A percentile compares a stretch with the other conserved stretches of the same genome.
Conservation (phyloP, 345 rosid genomes). For the Populus euphratica region DNA sequence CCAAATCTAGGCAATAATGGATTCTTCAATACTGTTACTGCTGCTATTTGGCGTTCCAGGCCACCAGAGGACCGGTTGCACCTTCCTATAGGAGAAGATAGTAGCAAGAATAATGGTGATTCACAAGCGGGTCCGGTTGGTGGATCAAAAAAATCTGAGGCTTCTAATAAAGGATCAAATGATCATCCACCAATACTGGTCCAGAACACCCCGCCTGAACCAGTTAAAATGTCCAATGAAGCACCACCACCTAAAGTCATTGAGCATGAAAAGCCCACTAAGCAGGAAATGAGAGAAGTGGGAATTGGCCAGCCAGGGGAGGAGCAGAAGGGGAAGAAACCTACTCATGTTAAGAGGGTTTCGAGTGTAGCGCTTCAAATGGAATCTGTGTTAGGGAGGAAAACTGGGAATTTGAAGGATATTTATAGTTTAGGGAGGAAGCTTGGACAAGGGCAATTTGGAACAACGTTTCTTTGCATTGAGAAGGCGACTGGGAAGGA, state of each 20-base stretch:
- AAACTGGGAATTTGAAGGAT: constrained; percentile 78
- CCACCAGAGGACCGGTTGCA: constrained; percentile 51
- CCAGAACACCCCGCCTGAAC: constrained; percentile 64
- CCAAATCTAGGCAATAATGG: constrained; percentile 64
- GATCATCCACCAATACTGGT: constrained; percentile 21
- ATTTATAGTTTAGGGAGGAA: constrained; percentile 74
- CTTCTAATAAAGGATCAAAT: constrained; percentile 19
- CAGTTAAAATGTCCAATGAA: constrained; percentile 46
- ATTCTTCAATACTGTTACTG: constrained; percentile 73
- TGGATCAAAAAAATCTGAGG: constrained; percentile 17
- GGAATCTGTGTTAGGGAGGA: constrained; percentile 73
- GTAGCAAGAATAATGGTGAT: constrained; percentile 23
- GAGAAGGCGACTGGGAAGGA: constrained; percentile 65
- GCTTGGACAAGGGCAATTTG: constrained; percentile 96
- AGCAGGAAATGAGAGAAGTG: constrained; percentile 24
- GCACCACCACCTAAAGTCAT: constrained; percentile 24
- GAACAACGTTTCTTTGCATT: constrained; percentile 77
- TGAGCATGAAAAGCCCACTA: constrained; percentile 20
- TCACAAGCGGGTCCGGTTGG: constrained; percentile 7
- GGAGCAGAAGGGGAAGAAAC: constrained; percentile 43
- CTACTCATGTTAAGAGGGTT: constrained; percentile 51
- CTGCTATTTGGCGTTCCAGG: constrained; percentile 68
- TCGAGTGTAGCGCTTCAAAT: constrained; percentile 59
- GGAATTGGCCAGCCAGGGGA: constrained; percentile 19
- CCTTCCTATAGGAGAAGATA: constrained; percentile 31